Conservation (phyloP, 2,329 filamentous ascomycete genomes). For the Dactylellina leptospora region DNA sequence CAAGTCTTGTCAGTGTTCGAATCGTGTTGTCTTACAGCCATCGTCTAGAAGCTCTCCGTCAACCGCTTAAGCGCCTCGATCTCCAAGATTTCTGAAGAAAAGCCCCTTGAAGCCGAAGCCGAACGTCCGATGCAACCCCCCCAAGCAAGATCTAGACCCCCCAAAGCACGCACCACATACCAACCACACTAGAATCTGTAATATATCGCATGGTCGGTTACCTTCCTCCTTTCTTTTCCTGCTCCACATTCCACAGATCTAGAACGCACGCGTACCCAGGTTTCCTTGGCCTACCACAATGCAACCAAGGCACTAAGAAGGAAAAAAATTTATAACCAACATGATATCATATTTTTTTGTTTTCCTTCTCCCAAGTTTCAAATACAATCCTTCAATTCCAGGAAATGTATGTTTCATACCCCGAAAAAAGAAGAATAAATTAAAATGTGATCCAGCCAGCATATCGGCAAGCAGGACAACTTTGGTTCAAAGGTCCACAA, state of each 20-base stretch:
- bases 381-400: no score
- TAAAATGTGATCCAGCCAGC: background rate
- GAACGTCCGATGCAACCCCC: background rate
- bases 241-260: slow-evolving; percentile 51
- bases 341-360: slow-evolving; percentile 41
- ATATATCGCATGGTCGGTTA: slow-evolving; percentile 10
- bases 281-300: no score
- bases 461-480: background rate
- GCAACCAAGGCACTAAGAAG: no score
- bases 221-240: slow-evolving; percentile 22
- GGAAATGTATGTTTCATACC: no score
- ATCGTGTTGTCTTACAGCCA: slow-evolving; percentile 6
- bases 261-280: slow-evolving; percentile 43
- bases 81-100: background rate
- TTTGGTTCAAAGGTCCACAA: no score
- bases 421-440: no score
- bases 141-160: slow-evolving; percentile 29
- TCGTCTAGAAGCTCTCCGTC: slow-evolving; percentile 15
- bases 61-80: slow-evolving; percentile 53
- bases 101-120: slow-evolving; percentile 27
- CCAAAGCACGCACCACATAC: background rate
- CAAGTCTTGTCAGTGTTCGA: no score
- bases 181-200: background rate
- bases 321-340: no score
- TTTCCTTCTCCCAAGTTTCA: no score